A percentile compares a stretch with the other conserved stretches of the same genome.
Conservation (phyloP, 192 early-diverging fungal species). For the Coemansia sp. region DNA sequence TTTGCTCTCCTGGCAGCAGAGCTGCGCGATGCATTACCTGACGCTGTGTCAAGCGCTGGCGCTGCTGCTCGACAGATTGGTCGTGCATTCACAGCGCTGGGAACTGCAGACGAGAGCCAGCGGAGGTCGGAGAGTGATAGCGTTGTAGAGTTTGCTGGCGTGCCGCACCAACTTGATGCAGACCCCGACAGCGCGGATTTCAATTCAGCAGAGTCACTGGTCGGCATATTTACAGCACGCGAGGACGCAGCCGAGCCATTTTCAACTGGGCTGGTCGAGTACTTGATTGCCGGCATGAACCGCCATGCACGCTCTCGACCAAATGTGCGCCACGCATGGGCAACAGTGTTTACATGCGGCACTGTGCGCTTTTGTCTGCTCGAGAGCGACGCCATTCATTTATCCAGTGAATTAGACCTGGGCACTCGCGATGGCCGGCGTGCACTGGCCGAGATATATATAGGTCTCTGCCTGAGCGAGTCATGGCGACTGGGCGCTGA, state of each 20-base stretch:
- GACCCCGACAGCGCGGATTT: conserved; percentile 1
- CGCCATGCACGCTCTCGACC: conserved; percentile 21
- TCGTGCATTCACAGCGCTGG: conserved; percentile 12
- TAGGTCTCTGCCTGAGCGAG: conserved; percentile 19
- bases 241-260: conserved; percentile 38
- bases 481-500: conserved; percentile 39
- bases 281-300: conserved; percentile 35
- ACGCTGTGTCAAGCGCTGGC: neutral
- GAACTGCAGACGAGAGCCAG: neutral
- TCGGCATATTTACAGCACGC: conserved; percentile 21
- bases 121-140: conserved; percentile 9
- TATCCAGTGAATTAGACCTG: conserved; percentile 14
- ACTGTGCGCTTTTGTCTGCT: conserved; percentile 34
- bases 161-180: neutral
- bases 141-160: conserved; percentile 27
- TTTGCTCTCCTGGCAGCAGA: conserved; percentile 19
- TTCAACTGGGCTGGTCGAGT: conserved; percentile 38
- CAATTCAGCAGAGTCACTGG: conserved; percentile 14
- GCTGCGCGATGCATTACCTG: conserved; percentile 20
- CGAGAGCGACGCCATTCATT: conserved; percentile 46
- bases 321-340: conserved; percentile 39
- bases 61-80: neutral
- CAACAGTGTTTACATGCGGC: conserved; percentile 21
- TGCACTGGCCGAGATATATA: conserved; percentile 7
- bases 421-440: conserved; percentile 8